phyloP scores from a whole-genome alignment of 306 rosid species.

The Vigna radiata region DNA sequence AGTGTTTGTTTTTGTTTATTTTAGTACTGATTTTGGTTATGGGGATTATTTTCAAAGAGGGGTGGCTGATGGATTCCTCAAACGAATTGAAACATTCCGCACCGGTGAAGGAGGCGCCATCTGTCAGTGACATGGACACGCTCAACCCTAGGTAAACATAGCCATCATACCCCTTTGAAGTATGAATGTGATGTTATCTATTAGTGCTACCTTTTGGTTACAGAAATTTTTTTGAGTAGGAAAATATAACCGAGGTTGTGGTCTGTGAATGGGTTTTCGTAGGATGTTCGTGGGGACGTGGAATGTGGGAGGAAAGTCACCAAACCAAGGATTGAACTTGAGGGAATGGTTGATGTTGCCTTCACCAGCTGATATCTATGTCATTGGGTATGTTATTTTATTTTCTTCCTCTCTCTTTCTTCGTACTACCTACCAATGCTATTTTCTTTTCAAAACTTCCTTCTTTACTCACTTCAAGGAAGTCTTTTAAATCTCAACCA shows the following conservation, averaged over 20 bases:
- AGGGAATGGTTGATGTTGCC: constrained; percentile 69
- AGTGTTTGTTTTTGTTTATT: background rate
- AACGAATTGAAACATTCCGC: constrained; percentile 31
- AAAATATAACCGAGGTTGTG: background rate
- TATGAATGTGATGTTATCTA: background rate
- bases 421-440: background rate
- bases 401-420: background rate
- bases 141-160: constrained; percentile 54
- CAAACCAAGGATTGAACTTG: constrained; percentile 62
- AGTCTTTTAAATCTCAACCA: no score
- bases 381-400: constrained; percentile 65
- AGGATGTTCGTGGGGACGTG: constrained; percentile 96
- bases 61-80: constrained; percentile 53
- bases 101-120: constrained; percentile 39
- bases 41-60: constrained; percentile 38
- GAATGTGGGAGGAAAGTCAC: constrained; percentile 96
- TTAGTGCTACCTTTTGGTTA: background rate
- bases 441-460: background rate
- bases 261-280: constrained; percentile 1
- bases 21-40: constrained; percentile 16
- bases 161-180: constrained; percentile 2
- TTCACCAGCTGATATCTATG: constrained; percentile 66
- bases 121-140: constrained; percentile 42
- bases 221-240: background rate
- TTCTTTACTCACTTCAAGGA: constrained; percentile 2